Evolutionary conservation across 306 rosid genomes (phyloP), one percentile per base, ranked within the genome.

Genomic region (Acacia confusa): DNA sequence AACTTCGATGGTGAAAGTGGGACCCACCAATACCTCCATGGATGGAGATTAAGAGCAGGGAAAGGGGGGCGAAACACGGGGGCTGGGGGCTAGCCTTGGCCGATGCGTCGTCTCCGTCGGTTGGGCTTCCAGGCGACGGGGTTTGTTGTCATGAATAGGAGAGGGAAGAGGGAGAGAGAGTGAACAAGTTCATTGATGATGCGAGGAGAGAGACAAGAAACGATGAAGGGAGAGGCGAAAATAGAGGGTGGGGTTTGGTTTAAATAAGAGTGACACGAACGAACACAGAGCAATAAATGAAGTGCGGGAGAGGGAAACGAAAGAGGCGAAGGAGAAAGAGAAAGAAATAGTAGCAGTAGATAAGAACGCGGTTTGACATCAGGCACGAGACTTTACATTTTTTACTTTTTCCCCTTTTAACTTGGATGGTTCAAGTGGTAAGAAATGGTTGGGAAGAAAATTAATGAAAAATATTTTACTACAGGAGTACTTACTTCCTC

Each of bases 11-110:
- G 87, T 32, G 85, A 89, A 91, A 66, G 89, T 79, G 63, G 97
- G 84, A 74, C 94, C 93, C 84, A 92, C 82, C 72, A 95, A 77
- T 76, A 93, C 84, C 84, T 95, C 98, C 99, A 95, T 94, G 67
- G 14, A 22, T 8, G 11, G 17, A 16, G 4, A 34, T 3, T 8
- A 2, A 1, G 7, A 8, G 20, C 36, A 70, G 36, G 14, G 16
- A 22, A 63, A 12, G 7, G 20, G 20, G 30, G 14, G 4, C 4
- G 36, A 27, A 1, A 6, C 0, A 19, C 7, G 2, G 34, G 66
- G 2, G 10, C 0, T 0, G 1, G 1, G 70, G 68, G 2, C 79
- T 82, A 89, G 16, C 92, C 94, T 83, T 88, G 89, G 0, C 92
- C 94, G 87, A 87, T 82, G 79, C 94, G 83, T 81, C 92, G 81